Conservation (phyloP, 306 rosid genomes). For the Trifolium repens region DNA sequence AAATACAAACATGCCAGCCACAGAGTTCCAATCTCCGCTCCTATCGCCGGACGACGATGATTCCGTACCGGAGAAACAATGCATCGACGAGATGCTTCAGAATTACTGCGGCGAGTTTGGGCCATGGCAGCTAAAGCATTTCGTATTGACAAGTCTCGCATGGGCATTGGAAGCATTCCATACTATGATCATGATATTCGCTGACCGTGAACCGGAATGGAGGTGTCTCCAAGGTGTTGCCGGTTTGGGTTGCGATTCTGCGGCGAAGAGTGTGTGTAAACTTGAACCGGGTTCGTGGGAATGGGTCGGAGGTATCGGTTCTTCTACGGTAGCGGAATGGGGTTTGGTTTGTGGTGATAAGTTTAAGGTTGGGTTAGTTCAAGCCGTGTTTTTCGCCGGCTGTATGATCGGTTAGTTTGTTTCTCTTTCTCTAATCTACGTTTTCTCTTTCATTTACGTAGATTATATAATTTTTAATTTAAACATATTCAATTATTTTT, state of each 20-base stretch:
- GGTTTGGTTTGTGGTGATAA: conserved; percentile 78
- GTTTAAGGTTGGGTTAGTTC: conserved; percentile 81
- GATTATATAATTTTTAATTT: too few relatives aligned
- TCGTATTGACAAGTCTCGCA: conserved; percentile 77
- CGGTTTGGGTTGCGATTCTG: conserved; percentile 44
- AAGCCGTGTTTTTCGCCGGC: conserved; percentile 91
- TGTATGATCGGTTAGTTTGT: conserved; percentile 91
- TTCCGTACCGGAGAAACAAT: background rate
- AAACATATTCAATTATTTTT: too few relatives aligned
- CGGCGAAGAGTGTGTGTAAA: conserved; percentile 24
- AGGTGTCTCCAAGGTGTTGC: conserved; percentile 42
- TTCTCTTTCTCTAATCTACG: background rate
- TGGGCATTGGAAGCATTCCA: conserved; percentile 96
- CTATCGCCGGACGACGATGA: background rate
- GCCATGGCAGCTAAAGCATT: conserved; percentile 81
- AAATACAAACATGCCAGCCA: too few relatives aligned
- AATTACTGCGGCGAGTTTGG: conserved; percentile 89
- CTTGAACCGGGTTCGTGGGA: conserved; percentile 71
- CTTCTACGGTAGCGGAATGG: conserved; percentile 76
- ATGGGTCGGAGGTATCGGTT: conserved; percentile 57
- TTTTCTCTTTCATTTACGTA: too few relatives aligned
- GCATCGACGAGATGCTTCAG: conserved; percentile 82
- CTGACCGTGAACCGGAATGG: conserved; percentile 78
- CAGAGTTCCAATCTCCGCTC: background rate
- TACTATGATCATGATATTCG: conserved; percentile 96